Evolutionary conservation across 2,329 filamentous ascomycete species (phyloP).

Genomic region (Pseudofabraea citricarpa): DNA sequence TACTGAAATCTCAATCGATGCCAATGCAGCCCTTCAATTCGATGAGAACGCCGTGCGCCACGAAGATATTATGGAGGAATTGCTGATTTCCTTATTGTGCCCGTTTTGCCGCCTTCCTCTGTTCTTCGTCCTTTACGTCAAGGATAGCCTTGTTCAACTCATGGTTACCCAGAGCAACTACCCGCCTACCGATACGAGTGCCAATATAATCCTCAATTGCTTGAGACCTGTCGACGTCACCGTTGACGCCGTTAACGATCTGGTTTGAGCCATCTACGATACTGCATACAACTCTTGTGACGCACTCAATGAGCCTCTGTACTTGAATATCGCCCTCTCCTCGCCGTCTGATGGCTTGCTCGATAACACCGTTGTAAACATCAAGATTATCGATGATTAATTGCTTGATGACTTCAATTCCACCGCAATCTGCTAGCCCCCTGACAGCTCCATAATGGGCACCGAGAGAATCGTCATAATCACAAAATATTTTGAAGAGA

Average conservation of each 20-base stretch:
- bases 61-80: no score
- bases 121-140: conserved; percentile 11
- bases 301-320: conserved; percentile 52
- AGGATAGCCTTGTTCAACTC: conserved; percentile 25
- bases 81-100: no score
- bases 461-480: conserved; percentile 74
- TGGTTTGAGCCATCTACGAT: conserved; percentile 38
- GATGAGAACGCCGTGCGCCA: no score
- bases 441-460: conserved; percentile 86
- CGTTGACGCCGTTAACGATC: conserved; percentile 16
- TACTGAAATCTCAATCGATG: no score
- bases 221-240: conserved; percentile 13
- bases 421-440: conserved; percentile 75
- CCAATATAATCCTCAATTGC: conserved; percentile 27
- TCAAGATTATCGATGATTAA: conserved; percentile 63
- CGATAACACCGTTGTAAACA: conserved; percentile 57
- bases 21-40: no score
- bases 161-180: conserved; percentile 19
- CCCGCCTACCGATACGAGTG: conserved; percentile 20
- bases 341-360: conserved; percentile 47
- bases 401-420: conserved; percentile 56
- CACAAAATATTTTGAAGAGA: conserved; percentile 86
- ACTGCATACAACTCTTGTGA: conserved; percentile 50
- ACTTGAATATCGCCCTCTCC: conserved; percentile 50
- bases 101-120: background rate